Conservation (phyloP, 192 early-diverging fungal species). For the Rhizophagus clarus region DNA sequence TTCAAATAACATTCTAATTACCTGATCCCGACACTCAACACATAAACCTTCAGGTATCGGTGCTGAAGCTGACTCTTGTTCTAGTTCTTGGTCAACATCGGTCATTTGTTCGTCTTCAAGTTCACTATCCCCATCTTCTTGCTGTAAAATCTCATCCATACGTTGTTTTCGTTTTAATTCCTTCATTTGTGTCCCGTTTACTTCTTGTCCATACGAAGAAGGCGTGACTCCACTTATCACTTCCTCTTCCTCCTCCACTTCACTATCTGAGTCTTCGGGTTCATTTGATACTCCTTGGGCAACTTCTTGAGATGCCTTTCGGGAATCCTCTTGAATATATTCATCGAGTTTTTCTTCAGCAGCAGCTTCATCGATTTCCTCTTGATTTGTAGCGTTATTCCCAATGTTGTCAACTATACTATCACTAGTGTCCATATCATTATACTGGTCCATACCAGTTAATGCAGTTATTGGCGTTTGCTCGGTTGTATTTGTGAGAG, state of each 20-base stretch:
- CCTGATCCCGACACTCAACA: constrained; percentile 86
- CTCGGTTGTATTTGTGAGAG: no score
- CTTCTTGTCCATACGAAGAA: background rate
- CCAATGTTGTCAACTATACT: background rate
- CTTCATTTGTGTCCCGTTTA: background rate
- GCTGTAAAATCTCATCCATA: constrained; percentile 26
- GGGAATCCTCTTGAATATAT: background rate
- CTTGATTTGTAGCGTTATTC: background rate
- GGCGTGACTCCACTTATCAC: background rate
- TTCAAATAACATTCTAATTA: constrained; percentile 37
- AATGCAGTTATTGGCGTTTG: background rate
- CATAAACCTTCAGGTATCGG: constrained; percentile 73
- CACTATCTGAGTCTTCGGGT: background rate
- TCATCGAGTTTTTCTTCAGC: background rate
- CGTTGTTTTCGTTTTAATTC: constrained; percentile 24
- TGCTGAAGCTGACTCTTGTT: constrained; percentile 39
- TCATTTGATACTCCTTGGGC: background rate
- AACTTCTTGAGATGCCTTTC: background rate
- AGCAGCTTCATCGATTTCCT: background rate
- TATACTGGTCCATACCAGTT: background rate
- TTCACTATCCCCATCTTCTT: constrained; percentile 3
- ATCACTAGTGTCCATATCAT: background rate
- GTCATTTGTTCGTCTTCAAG: constrained; percentile 13
- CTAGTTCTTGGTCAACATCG: constrained; percentile 23
- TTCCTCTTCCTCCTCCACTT: background rate